These are phyloP conservation scores for Auriscalpium orientale DNA, from an alignment of 768 basidiomycete species.

Conservation along the genomic window DNA sequence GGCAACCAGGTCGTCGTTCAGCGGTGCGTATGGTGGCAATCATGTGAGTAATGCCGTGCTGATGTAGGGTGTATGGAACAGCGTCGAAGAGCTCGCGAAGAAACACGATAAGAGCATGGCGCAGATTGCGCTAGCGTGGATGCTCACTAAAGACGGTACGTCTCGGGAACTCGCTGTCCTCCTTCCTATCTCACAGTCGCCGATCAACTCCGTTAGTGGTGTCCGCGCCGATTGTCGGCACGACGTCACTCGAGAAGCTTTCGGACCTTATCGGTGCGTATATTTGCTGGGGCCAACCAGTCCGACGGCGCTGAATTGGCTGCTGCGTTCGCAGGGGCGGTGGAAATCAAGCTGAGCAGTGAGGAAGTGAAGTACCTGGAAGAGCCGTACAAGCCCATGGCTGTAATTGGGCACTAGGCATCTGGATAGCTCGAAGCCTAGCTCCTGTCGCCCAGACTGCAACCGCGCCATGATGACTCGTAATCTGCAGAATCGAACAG, in stretches of 20 bases:
- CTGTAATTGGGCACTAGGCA: neutral
- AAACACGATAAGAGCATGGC: constrained; percentile 34
- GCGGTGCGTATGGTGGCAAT: neutral
- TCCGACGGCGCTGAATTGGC: neutral
- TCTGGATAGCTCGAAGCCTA: too few species aligned
- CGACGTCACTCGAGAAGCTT: neutral
- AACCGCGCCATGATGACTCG: too few species aligned
- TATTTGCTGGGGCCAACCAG: neutral
- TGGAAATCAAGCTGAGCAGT: neutral
- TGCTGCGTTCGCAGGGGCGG: neutral
- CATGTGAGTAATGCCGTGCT: neutral
- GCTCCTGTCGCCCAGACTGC: too few species aligned
- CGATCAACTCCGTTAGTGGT: too few species aligned
- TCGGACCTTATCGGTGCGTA: neutral
- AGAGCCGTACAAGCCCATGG: neutral
- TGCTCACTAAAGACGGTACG: constrained; percentile 15
- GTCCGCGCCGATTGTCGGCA: too few species aligned
- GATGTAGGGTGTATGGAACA: neutral
- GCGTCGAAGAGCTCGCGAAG: constrained; percentile 34
- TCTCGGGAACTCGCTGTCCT: neutral
- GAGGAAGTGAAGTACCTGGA: constrained; percentile 4
- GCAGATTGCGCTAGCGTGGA: constrained; percentile 33
- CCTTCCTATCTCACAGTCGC: too few species aligned
- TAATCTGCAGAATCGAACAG: too few species aligned
- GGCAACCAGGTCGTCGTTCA: neutral